Evolutionary conservation across 768 basidiomycete genomes (phyloP).

Genomic region (Amanita inopinata): DNA sequence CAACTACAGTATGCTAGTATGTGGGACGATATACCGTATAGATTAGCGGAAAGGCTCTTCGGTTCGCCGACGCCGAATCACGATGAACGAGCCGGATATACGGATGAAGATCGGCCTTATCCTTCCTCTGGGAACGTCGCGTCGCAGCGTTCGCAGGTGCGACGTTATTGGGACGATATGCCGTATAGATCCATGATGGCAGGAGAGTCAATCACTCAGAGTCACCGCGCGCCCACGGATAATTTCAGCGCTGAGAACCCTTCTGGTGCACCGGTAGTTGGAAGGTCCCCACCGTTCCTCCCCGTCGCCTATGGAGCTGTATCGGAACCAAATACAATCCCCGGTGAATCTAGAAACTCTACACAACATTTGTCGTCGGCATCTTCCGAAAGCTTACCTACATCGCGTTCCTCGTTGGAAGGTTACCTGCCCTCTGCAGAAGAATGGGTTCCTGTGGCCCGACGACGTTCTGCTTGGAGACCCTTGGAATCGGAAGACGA

Average conservation of each 20-base stretch:
- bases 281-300: too few relatives aligned
- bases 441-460: slow-evolving; percentile 2
- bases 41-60: not conserved
- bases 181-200: too few relatives aligned
- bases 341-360: not conserved
- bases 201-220: too few relatives aligned
- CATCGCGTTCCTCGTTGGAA: slow-evolving; percentile 1
- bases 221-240: too few relatives aligned
- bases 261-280: too few relatives aligned
- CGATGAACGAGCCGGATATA: not conserved
- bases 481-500: slow-evolving; percentile 8
- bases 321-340: too few relatives aligned
- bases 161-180: too few relatives aligned
- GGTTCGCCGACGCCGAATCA: not conserved
- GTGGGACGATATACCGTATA: slow-evolving; percentile 5
- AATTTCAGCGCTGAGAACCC: too few relatives aligned
- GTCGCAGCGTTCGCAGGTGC: too few relatives aligned
- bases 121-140: too few relatives aligned
- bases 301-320: too few relatives aligned
- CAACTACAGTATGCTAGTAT: slow-evolving; percentile 4
- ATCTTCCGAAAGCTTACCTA: slow-evolving; percentile 5
- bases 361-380: slow-evolving; percentile 4
- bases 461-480: slow-evolving; percentile 8
- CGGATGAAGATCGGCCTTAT: not conserved
- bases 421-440: slow-evolving; percentile 8